Conservation (phyloP, 140 eudicot genomes). For the Anethum foeniculum region DNA sequence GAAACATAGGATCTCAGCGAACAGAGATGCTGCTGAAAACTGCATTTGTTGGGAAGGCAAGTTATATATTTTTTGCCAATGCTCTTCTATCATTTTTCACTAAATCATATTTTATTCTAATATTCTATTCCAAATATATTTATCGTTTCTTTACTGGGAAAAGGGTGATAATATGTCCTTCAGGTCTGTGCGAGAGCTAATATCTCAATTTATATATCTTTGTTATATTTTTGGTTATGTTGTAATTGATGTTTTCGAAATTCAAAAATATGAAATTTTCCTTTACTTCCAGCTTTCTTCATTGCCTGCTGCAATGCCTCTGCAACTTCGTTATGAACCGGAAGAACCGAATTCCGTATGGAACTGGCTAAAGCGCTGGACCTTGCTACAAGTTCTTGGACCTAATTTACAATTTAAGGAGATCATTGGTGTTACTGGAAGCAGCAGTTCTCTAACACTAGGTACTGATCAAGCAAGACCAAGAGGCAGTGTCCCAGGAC, state of each 20-base stretch:
- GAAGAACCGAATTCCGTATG: constrained; percentile 7
- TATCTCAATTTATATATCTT: not conserved
- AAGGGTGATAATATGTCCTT: not conserved
- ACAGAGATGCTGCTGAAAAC: constrained; percentile 10
- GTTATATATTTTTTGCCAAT: not conserved
- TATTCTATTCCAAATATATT: not conserved
- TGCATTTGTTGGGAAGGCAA: constrained; percentile 8
- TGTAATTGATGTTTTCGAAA: not conserved
- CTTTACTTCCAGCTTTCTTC: constrained; percentile 5
- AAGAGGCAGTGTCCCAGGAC: constrained; percentile 5
- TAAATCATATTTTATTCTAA: not conserved
- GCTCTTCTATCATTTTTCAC: not conserved
- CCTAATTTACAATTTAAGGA: not conserved
- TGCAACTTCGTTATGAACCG: constrained; percentile 10
- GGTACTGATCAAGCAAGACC: not conserved
- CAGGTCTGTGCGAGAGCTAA: not conserved
- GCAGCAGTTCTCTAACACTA: too few species aligned
- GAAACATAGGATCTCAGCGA: not conserved
- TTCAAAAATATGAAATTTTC: not conserved
- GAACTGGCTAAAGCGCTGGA: constrained; percentile 11
- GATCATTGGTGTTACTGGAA: not conserved
- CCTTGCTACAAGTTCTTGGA: constrained; percentile 2
- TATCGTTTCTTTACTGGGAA: not conserved
- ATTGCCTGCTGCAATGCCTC: constrained; percentile 8
- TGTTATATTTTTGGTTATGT: not conserved